These are phyloP conservation scores for Beauveria sp. DNA, from an alignment of 2,329 filamentous ascomycete genomes.

Conservation along the genomic window DNA sequence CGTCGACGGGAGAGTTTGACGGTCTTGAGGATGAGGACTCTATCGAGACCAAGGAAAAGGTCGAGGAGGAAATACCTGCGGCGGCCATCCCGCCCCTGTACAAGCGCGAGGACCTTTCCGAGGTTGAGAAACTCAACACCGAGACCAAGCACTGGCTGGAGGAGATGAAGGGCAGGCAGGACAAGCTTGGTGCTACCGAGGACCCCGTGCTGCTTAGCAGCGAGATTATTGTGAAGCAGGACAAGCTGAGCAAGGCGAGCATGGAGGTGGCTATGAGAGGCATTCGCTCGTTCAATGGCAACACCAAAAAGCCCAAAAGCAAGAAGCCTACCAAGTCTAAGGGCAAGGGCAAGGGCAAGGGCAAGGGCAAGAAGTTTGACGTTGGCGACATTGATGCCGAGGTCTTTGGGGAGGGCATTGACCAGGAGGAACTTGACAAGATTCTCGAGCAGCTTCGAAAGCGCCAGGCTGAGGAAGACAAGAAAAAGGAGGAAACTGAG, in stretches of 20 bases:
- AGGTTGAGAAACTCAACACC: conserved; percentile 55
- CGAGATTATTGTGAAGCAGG: conserved; percentile 62
- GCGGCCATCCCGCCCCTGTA: conserved; percentile 61
- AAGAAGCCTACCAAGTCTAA: conserved; percentile 20
- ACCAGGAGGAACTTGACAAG: conserved; percentile 43
- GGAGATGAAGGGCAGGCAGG: conserved; percentile 62
- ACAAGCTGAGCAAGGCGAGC: conserved; percentile 63
- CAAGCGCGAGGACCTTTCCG: conserved; percentile 61
- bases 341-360: conserved; percentile 19
- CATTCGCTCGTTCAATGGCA: conserved; percentile 47
- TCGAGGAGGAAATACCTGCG: conserved; percentile 29
- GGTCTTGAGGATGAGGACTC: conserved; percentile 68
- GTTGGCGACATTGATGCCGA: conserved; percentile 27
- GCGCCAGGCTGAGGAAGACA: conserved; percentile 22
- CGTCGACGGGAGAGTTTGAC: conserved; percentile 52
- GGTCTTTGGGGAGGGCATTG: conserved; percentile 22
- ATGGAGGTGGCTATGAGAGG: conserved; percentile 65
- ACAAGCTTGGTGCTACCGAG: conserved; percentile 59
- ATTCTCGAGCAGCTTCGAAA: conserved; percentile 32
- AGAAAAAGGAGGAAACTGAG: conserved; percentile 16
- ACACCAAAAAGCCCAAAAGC: conserved; percentile 36
- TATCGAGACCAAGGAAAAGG: conserved; percentile 32
- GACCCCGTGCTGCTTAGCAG: conserved; percentile 68
- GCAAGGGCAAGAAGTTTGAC: conserved; percentile 26
- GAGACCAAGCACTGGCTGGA: conserved; percentile 67